A percentile compares a stretch with the other conserved stretches of the same genome.
These are phyloP conservation scores for Gossypium mustelinum DNA, from an alignment of 345 rosid genomes.

Conservation along the genomic window DNA sequence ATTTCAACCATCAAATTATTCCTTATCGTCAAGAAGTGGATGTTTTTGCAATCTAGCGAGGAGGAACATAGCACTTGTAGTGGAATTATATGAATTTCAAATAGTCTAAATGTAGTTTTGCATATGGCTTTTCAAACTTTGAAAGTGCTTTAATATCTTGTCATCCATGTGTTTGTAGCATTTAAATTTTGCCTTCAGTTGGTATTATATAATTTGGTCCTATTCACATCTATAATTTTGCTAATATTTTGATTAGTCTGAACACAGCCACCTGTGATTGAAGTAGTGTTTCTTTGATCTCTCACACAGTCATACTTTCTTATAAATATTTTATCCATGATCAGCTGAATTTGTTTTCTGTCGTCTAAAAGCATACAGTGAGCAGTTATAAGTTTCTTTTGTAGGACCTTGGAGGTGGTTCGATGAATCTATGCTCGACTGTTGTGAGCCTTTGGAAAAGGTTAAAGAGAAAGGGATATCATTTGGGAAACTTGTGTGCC, in stretches of 20 bases:
- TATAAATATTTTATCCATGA: not conserved
- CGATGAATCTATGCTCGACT: slow-evolving; percentile 91
- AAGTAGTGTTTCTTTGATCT: not conserved
- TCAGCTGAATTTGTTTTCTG: not conserved
- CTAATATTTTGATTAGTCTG: not conserved
- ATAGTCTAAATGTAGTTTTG: not conserved
- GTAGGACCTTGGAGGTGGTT: slow-evolving; percentile 99
- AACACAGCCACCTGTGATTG: not conserved
- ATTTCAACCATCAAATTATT: not conserved
- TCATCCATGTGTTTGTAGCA: not conserved
- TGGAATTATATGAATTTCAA: not conserved
- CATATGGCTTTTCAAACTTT: not conserved
- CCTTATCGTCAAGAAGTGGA: not conserved
- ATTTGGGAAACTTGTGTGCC: slow-evolving; percentile 83
- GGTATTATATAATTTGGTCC: not conserved
- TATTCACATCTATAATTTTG: not conserved
- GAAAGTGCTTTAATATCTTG: not conserved
- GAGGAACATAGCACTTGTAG: not conserved
- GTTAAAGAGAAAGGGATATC: slow-evolving; percentile 81
- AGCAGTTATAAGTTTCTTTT: slow-evolving; percentile 18
- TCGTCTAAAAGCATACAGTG: not conserved
- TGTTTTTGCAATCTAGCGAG: not conserved
- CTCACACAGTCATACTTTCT: not conserved
- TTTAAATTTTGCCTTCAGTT: not conserved
- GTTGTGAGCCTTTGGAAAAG: slow-evolving; percentile 85